phyloP scores from a whole-genome alignment of 139 green algal genomes.

The Picochlorum sp. region DNA sequence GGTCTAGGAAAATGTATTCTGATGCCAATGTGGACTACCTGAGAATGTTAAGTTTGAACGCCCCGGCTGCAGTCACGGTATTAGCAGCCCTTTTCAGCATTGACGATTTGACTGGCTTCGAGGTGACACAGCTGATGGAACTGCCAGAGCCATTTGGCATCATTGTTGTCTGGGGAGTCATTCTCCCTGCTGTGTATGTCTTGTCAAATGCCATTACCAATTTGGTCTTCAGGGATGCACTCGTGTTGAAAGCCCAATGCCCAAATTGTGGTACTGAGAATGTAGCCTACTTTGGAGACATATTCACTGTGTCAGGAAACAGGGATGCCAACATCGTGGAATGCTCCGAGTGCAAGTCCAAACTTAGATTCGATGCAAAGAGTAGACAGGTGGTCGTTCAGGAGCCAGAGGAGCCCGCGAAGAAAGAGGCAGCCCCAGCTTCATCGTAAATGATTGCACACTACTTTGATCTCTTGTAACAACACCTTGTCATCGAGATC shows the following conservation, averaged over 20 bases:
- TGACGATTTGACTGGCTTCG: slow-evolving; percentile 80
- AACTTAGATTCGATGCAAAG: slow-evolving; percentile 58
- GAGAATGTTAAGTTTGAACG: slow-evolving; percentile 74
- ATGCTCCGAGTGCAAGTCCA: slow-evolving; percentile 62
- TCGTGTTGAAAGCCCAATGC: slow-evolving; percentile 74
- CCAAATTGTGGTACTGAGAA: slow-evolving; percentile 67
- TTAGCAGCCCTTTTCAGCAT: slow-evolving; percentile 66
- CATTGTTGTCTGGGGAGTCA: slow-evolving; percentile 69
- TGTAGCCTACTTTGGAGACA: slow-evolving; percentile 77
- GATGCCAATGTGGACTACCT: slow-evolving; percentile 68
- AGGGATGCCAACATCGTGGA: slow-evolving; percentile 50
- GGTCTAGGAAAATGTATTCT: slow-evolving; percentile 65
- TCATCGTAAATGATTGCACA: no score
- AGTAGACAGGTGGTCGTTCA: slow-evolving; percentile 45
- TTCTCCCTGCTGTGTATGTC: slow-evolving; percentile 71
- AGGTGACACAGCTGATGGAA: slow-evolving; percentile 66
- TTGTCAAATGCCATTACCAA: slow-evolving; percentile 70
- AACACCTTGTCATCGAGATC: no score
- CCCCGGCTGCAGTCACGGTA: slow-evolving; percentile 60
- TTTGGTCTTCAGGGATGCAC: slow-evolving; percentile 64
- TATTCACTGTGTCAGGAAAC: slow-evolving; percentile 66
- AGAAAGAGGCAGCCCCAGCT: no score
- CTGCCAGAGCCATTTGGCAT: slow-evolving; percentile 74
- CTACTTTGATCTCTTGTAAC: no score
- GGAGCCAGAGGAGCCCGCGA: background rate